phyloP scores from a whole-genome alignment of 2,329 filamentous ascomycete species.

The Macroventuria anomochaeta region DNA sequence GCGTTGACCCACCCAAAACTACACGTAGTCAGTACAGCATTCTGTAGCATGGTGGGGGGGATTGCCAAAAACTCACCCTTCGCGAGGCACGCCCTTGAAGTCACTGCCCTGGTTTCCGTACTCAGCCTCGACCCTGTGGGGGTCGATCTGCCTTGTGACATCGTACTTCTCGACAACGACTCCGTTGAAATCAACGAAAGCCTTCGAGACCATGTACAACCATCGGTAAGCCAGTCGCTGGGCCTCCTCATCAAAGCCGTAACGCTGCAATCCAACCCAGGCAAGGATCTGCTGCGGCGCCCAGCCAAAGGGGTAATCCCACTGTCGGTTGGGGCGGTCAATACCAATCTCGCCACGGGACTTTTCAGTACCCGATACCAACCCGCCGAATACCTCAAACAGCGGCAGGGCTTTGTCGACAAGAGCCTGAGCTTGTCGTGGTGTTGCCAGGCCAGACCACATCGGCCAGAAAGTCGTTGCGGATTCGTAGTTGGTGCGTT shows the following conservation, averaged over 20 bases:
- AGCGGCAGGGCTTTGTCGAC: constrained; percentile 82
- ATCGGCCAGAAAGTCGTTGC: constrained; percentile 97
- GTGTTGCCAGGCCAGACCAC: constrained; percentile 89
- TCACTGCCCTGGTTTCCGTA: constrained; percentile 96
- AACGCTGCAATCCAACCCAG: constrained; percentile 90
- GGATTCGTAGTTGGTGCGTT: constrained; percentile 84
- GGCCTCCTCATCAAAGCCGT: constrained; percentile 89
- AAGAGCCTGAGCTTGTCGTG: constrained; percentile 83
- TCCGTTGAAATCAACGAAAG: constrained; percentile 97
- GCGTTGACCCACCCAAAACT: constrained; percentile 99
- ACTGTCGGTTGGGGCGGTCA: constrained; percentile 90
- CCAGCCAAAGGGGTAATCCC: constrained; percentile 99
- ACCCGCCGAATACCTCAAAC: constrained; percentile 86
- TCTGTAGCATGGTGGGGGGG: no score
- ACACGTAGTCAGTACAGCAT: no score
- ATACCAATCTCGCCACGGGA: constrained; percentile 82
- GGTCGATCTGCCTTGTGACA: constrained; percentile 86
- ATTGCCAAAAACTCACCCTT: constrained; percentile 75
- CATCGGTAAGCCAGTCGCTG: constrained; percentile 93
- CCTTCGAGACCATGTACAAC: constrained; percentile 98
- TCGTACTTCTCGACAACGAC: constrained; percentile 99
- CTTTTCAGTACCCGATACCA: constrained; percentile 87
- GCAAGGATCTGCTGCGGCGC: constrained; percentile 98
- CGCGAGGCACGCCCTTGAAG: constrained; percentile 93
- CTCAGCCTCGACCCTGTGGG: constrained; percentile 93